Evolutionary conservation across 2,329 filamentous ascomycete genomes (phyloP), one percentile per base, ranked within the genome.

Genomic region (Penicillium sp.): DNA sequence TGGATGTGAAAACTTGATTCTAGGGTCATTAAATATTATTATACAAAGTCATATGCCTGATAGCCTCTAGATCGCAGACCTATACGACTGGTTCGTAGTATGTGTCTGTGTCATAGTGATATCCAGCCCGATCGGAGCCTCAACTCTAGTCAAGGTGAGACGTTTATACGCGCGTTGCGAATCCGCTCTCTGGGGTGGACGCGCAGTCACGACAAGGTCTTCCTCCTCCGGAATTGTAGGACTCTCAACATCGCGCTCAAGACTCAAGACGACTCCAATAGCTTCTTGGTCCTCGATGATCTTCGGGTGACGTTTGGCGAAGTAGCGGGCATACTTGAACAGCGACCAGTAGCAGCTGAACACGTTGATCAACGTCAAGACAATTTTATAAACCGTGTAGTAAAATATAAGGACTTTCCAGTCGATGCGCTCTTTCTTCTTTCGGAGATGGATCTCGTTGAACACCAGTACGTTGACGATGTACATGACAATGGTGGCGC

Each of bases 241-340:
- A 2, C 41, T 47, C 25, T 49, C 54, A 1, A 51, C 45, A 3
- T 63, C 59, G 26, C 55, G 51, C 29, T 68, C 64, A 49, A 68
- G 47, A 25, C 62, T 67, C 33, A 69, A 51, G 8, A 69, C 63
- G 18, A 72, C 59, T 9, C 64, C 69, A 15, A 73, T 67, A 1
- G 75, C 76, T 54, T 76, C 76, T 44, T 77, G 74, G 53, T 81
- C 77, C 53, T 81, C 78, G 27, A 75, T 75, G 6, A 81, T 73
- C 57, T 78, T 80, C 1, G 77, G 77, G 53, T 80, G 79, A 15
- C 76, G 71, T 35, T 71, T 71, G 8, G 77, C 75, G 54, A 80
- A 80, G 59, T 79, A 81, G 1, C 69, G 67, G 0, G 76, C 77
- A 57, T 79, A 80, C 48, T 74, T 76, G 61, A 71, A 77, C 6